Evolutionary conservation across 2,329 filamentous ascomycete species (phyloP), one percentile per base, ranked within the genome.

Genomic region (Hymenoscyphus repandus): DNA sequence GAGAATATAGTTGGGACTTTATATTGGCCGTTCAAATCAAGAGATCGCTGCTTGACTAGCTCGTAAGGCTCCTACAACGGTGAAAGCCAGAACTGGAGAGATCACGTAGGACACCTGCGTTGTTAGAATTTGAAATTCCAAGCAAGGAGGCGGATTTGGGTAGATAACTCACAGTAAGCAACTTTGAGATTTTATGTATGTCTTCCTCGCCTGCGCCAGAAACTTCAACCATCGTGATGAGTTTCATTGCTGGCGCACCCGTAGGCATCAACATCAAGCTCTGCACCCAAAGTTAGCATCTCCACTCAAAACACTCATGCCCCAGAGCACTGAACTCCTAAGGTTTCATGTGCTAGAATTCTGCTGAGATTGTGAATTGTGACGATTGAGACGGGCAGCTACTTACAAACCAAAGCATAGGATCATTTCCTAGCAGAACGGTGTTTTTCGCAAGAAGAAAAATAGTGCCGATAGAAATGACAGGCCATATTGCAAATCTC

Each of bases 371-470:
- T 18, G 22, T 18, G 13, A 22, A 13, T 7, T 42, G 22, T 42
- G 12, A 32, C 7, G n/a, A 31, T n/a, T 31, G 12, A 11, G 10
- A 32, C 2, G 22, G 3, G 4, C 5, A 17, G 15, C 3, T 22
- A 42, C 74, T 65, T 13, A 69, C 72, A 59, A 86, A 86, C 81
- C 81, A 86, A 31, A 87, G 66, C 56, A 86, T 78, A 0, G 82
- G 82, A 60, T 87, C 83, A 2, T 70, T 58, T 3, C 72, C 70
- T 2, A 87, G 61, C 2, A 79, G 36, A 0, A 59, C 56, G 0
- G 81, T 84, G 48, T 71, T 73, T 1, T 70, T 73, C 0, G 78
- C 80, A 6, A 86, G 61, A 0, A 65, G 58, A 57, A 78, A 85
- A 6, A 86, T 73, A 2, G 78, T 32, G 0, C 69, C 69, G 31